Evolutionary conservation across 1,284 basidiomycete genomes (phyloP), one percentile per base, ranked within the genome.

Genomic region (Leccinum cinnamomeum): DNA sequence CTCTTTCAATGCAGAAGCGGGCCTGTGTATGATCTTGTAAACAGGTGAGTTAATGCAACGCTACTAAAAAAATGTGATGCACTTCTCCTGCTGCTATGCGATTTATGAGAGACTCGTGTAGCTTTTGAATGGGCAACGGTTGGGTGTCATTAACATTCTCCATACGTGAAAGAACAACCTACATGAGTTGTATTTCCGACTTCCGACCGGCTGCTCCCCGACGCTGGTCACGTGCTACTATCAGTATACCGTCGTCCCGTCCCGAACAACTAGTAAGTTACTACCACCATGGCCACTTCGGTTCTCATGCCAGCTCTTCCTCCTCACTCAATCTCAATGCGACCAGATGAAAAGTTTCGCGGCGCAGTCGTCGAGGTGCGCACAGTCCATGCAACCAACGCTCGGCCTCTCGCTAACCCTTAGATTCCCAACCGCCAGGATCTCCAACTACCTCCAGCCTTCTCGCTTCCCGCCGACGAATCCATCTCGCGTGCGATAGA

Each of bases 1-100:
- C 77, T 99, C 97, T 76, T 99, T 99, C 64, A 99, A 83, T 1
- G 97, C 97, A 67, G 97, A 98, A 8, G 94, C 87, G 0, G 97
- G 97, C 35, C 97, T 81, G 64, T 98, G 97, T 65, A 99, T 98
- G 72, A 99, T 96, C 95, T 97, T 70, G 7, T 16, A 5, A 23
- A 23, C 51, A n/a, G 30, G 53, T 74, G 50, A 72, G 65, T 33
- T 1, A 16, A 41, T n/a, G 10, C 2, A 0, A 3, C n/a, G 23
- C 28, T 18, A 48, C 48, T 33, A 10, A 18, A 16, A 16, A 48
- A 37, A n/a, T 10, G 53, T 53, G 6, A 75, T 73, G 53, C 64
- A 90, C 90, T 78, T 92, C 90, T 72, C 90, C 90, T n/a, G 90
- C 90, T 16, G 90, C 91, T 67, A 92, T 92, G 51, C 88, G 83